Conservation (phyloP, 1,139 yeast genomes). For the Magnusiomyces fungicola region DNA sequence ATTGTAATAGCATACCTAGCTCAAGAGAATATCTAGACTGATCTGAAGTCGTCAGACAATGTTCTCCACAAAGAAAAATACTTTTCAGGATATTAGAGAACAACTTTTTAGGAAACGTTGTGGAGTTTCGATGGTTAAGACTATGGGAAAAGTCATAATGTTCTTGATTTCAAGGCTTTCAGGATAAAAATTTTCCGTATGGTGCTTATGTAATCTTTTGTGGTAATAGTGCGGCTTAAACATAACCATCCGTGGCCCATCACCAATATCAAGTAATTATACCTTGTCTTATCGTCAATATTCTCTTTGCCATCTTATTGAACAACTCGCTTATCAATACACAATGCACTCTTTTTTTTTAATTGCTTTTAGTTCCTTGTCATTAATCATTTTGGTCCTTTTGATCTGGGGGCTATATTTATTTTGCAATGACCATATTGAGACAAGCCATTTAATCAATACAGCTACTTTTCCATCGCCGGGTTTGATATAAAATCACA, state of each 20-base stretch:
- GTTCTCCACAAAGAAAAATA: not conserved
- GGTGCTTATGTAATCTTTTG: too few species aligned
- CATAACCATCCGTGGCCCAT: too few species aligned
- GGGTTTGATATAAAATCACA: not conserved
- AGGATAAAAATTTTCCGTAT: too few species aligned
- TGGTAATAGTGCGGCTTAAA: too few species aligned
- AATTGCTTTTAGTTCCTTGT: not conserved
- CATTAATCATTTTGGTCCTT: not conserved
- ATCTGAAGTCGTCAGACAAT: not conserved
- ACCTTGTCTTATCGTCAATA: too few species aligned
- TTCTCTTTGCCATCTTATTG: too few species aligned
- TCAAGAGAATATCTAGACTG: not conserved
- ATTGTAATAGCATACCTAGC: not conserved
- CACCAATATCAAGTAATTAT: too few species aligned
- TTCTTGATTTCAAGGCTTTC: too few species aligned
- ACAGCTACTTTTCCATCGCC: not conserved
- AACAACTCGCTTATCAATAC: not conserved
- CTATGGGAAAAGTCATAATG: too few species aligned
- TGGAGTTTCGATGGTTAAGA: too few species aligned
- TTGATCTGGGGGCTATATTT: not conserved
- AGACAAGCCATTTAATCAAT: not conserved
- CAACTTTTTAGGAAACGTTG: too few species aligned
- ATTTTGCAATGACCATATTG: not conserved
- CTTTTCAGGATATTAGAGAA: too few species aligned
- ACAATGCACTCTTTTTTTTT: not conserved